Conservation (phyloP, 179 eudicot genomes). For the Heliamphora pulchella region DNA sequence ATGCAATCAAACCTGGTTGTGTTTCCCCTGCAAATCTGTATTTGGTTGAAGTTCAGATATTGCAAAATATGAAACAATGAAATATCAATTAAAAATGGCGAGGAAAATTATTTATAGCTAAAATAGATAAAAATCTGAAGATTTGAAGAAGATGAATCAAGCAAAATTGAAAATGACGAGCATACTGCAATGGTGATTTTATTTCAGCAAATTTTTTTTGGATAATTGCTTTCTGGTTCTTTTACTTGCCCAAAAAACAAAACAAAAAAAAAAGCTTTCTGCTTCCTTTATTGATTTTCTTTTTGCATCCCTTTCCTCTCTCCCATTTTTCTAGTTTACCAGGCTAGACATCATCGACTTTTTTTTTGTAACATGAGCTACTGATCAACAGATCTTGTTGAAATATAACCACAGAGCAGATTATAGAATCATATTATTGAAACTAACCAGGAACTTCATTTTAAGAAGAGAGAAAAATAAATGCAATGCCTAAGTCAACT, state of each 20-base stretch:
- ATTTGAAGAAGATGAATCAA: background rate
- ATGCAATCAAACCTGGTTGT: constrained; percentile 62
- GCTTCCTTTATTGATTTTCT: background rate
- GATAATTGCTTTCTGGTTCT: background rate
- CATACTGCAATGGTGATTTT: background rate
- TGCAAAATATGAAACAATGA: background rate
- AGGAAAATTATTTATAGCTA: background rate
- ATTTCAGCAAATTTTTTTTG: background rate
- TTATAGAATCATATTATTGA: background rate
- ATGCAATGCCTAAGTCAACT: background rate
- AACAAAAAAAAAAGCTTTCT: background rate
- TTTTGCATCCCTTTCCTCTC: background rate
- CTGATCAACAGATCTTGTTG: background rate
- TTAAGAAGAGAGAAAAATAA: background rate
- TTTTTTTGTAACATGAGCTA: background rate
- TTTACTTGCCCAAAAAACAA: background rate
- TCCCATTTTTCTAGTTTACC: background rate
- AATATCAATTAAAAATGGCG: background rate
- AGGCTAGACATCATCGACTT: background rate
- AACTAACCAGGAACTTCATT: background rate
- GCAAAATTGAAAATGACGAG: background rate
- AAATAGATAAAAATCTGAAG: background rate
- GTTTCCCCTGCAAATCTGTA: constrained; percentile 70
- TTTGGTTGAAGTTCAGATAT: background rate
- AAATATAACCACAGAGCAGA: background rate